Evolutionary conservation across 306 rosid genomes (phyloP).

Genomic region (Hippophae rhamnoides): DNA sequence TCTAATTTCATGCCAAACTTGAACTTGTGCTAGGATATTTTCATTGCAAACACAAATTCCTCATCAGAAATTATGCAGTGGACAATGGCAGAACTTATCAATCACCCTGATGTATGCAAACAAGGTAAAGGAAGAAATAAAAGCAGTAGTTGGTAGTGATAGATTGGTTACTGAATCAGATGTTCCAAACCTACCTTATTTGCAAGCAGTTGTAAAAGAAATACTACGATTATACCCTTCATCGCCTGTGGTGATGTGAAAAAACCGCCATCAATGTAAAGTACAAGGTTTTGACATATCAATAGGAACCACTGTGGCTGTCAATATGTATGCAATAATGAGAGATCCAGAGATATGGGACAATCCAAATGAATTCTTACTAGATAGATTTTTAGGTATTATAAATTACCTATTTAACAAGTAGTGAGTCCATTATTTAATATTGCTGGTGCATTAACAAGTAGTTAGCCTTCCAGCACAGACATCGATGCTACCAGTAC

Average conservation of each 20-base stretch:
- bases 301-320: constrained; percentile 19
- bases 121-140: constrained; percentile 30
- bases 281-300: constrained; percentile 26
- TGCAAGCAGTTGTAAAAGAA: constrained; percentile 13
- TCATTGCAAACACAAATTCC: constrained; percentile 2
- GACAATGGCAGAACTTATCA: constrained; percentile 32
- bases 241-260: constrained; percentile 27
- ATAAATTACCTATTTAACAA: no score
- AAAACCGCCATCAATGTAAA: constrained; percentile 20
- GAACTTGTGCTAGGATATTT: background rate
- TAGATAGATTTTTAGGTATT: constrained; percentile 18
- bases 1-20: no score
- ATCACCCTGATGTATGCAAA: constrained; percentile 25
- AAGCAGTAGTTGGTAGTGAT: constrained; percentile 22
- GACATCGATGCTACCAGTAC: no score
- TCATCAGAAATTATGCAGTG: constrained; percentile 22
- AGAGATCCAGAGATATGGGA: constrained; percentile 39
- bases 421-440: no score
- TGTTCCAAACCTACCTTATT: constrained; percentile 31
- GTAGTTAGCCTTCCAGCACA: no score
- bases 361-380: constrained; percentile 28
- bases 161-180: constrained; percentile 34
- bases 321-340: constrained; percentile 32
- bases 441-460: no score
- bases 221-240: constrained; percentile 48